These are phyloP conservation scores for Mycena haematopus DNA, from an alignment of 768 basidiomycete genomes.

Conservation along the genomic window DNA sequence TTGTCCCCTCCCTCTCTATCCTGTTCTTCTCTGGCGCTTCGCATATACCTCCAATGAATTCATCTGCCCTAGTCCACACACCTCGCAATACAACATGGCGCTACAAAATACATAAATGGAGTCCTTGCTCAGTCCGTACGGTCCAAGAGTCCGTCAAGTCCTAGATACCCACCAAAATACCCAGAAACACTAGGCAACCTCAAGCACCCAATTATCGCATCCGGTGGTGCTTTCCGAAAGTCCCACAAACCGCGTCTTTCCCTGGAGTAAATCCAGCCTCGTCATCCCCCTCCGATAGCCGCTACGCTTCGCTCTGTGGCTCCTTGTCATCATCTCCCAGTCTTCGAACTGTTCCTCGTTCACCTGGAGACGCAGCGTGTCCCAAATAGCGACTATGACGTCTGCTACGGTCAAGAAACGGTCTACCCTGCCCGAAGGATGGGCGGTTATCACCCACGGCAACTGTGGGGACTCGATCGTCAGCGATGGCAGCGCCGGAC, in stretches of 20 bases:
- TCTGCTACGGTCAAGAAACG: conserved; percentile 23
- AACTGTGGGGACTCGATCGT: conserved; percentile 15
- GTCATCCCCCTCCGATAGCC: conserved; percentile 18
- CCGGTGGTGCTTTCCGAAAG: conserved; percentile 15
- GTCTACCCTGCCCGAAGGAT: conserved; percentile 19
- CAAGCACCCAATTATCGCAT: conserved; percentile 24
- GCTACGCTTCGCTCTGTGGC: background rate
- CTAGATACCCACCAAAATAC: background rate
- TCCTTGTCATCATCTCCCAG: conserved; percentile 5
- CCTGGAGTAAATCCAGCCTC: conserved; percentile 22
- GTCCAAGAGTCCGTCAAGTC: background rate
- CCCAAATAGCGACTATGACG: conserved; percentile 19
- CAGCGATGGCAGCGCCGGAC: conserved; percentile 28
- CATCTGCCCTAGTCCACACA: background rate
- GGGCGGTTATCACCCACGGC: conserved; percentile 30
- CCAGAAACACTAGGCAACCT: background rate
- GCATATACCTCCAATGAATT: background rate
- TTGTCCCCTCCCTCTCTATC: too few species aligned
- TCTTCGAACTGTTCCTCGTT: conserved; percentile 8
- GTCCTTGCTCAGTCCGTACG: conserved; percentile 12
- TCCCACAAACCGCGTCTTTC: conserved; percentile 23
- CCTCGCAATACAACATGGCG: background rate
- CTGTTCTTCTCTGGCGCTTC: too few species aligned
- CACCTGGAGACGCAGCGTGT: conserved; percentile 13
- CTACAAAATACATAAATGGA: background rate